A percentile compares a stretch with the other conserved stretches of the same genome.
Evolutionary conservation across 2,329 filamentous ascomycete species (phyloP).

Genomic region (Leptosphaerulina australis): DNA sequence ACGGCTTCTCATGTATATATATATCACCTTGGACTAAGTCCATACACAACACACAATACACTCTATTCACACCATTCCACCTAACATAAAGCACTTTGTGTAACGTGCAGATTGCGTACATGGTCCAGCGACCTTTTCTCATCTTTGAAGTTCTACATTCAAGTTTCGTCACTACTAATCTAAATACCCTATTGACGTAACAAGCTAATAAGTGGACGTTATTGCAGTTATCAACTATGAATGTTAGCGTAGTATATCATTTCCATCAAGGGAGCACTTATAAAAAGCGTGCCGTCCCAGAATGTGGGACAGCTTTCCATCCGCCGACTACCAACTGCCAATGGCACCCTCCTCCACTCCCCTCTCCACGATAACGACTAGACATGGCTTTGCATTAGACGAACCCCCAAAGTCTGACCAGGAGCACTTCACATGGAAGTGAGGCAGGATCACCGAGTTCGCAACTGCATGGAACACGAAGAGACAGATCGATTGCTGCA

Average conservation of each 20-base stretch:
- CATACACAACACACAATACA: too few relatives aligned
- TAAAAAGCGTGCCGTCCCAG: conserved; percentile 46
- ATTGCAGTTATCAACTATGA: background rate
- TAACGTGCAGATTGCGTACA: too few relatives aligned
- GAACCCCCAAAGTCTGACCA: conserved; percentile 27
- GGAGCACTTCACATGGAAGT: conserved; percentile 19
- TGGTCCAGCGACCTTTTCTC: too few relatives aligned
- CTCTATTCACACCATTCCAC: too few relatives aligned
- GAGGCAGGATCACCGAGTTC: background rate
- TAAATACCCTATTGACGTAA: too few relatives aligned
- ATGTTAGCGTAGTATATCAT: conserved; percentile 36
- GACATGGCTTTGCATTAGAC: background rate
- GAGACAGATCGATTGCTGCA: conserved; percentile 21
- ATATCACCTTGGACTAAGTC: too few relatives aligned
- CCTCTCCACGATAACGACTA: conserved; percentile 10
- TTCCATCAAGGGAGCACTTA: conserved; percentile 43
- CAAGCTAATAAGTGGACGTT: background rate
- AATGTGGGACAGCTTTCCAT: conserved; percentile 32
- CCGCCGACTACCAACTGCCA: conserved; percentile 22
- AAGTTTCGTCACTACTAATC: background rate
- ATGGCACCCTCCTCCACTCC: conserved; percentile 29
- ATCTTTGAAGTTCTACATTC: too few relatives aligned
- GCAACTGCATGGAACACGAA: background rate
- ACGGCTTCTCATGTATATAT: too few relatives aligned
- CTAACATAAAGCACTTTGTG: too few relatives aligned